These are phyloP conservation scores for Tubosaeta sp. DNA, from an alignment of 768 basidiomycete species.

Conservation along the genomic window DNA sequence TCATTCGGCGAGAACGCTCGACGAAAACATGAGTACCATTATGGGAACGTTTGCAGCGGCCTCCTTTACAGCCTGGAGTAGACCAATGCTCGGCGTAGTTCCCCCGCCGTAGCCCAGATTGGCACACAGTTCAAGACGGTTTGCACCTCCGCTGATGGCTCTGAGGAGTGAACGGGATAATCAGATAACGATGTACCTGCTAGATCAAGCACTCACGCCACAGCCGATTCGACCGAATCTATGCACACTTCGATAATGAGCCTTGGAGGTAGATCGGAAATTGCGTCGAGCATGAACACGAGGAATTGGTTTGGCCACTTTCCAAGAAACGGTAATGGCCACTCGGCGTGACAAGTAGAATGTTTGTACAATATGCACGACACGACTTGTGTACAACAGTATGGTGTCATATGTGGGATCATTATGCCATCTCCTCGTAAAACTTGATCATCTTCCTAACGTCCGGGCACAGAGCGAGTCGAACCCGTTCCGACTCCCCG, in stretches of 20 bases:
- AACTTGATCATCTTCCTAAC: conserved; percentile 54
- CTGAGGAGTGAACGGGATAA: conserved; percentile 33
- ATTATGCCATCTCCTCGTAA: conserved; percentile 45
- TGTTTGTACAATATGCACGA: no score
- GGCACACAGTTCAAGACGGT: conserved; percentile 73
- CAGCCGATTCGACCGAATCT: conserved; percentile 71
- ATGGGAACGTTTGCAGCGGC: conserved; percentile 49
- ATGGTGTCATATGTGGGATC: not conserved
- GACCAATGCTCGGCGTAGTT: conserved; percentile 76
- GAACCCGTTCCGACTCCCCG: conserved; percentile 58
- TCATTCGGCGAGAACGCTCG: not conserved
- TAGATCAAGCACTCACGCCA: conserved; percentile 42
- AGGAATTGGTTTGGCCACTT: not conserved
- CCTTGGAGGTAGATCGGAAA: conserved; percentile 2
- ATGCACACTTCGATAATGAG: conserved; percentile 60
- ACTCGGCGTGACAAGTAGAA: not conserved
- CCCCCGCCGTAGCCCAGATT: conserved; percentile 66
- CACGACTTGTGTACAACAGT: conserved; percentile 3
- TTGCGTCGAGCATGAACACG: conserved; percentile 4
- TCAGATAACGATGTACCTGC: not conserved
- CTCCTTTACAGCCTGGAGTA: conserved; percentile 53
- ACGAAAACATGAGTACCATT: conserved; percentile 58
- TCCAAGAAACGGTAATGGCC: conserved; percentile 6
- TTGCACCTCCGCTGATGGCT: conserved; percentile 65
- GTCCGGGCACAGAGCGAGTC: conserved; percentile 65